Evolutionary conservation across 768 basidiomycete species (phyloP), one percentile per base, ranked within the genome.

Genomic region (Lactarius hengduanensis): DNA sequence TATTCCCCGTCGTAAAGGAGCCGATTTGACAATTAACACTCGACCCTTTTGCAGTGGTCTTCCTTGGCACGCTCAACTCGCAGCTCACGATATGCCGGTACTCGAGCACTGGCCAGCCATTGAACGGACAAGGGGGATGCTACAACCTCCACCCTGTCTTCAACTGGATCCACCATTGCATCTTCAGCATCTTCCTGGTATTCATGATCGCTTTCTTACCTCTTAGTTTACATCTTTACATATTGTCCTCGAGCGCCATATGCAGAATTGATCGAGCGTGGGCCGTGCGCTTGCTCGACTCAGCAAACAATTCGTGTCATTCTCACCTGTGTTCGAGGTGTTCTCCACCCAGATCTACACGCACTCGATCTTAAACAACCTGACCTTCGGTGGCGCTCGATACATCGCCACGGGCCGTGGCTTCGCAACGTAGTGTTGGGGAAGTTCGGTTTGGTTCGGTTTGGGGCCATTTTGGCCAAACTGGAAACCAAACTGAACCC

Each of bases 321-420:
- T 96, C 18, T 98, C 97, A 1, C 94, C 95, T 2, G 85, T 96
- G 57, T 99, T 99, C 76, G 97, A 99, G 76, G 91, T 99, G 68
- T 99, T 98, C 80, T 90, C 93, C 16, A 99, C 97, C 1, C 96
- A 98, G 77, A 98, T 99, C 73, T 96, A 94, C 76, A 95, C 95
- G 56, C 94, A 98, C 74, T 98, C 97, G 32, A 98, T 99, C 77
- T 81, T 97, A 69, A 96, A 89, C 77, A 96, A 99, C 78, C 80
- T 99, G 79, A 96, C 93, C 6, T 98, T 97, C 67, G 97, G 97
- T 77, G 97, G 97, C 58, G 97, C 97, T 55, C 87, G 97, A 60
- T 99, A 98, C 78, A 99, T 99, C 70, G 95, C 97, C 18, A 99
- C 96, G 28, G 97, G 97, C 57, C 92, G 97, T 84, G 97, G 97